A percentile compares a stretch with the other conserved stretches of the same genome.
phyloP scores from a whole-genome alignment of 2,329 filamentous ascomycete genomes.

The Tothia fuscella region DNA sequence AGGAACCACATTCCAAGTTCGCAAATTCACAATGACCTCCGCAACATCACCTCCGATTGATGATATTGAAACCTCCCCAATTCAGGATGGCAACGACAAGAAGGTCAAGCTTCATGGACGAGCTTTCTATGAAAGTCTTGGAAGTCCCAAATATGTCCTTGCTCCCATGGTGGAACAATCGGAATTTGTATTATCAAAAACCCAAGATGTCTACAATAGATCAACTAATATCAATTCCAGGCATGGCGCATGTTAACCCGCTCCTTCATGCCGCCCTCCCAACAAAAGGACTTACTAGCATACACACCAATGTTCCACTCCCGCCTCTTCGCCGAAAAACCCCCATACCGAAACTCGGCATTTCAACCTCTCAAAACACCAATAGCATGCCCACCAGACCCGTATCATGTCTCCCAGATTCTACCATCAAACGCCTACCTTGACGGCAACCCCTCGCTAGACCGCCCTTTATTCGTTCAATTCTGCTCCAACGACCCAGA shows the following conservation, averaged over 20 bases:
- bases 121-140: slow-evolving; percentile 90
- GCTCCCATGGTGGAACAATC: slow-evolving; percentile 98
- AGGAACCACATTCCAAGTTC: too few relatives aligned
- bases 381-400: slow-evolving; percentile 23
- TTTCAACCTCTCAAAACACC: slow-evolving; percentile 55
- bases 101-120: slow-evolving; percentile 78
- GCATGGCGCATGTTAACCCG: slow-evolving; percentile 95
- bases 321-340: slow-evolving; percentile 66
- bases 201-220: neutral
- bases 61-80: too few relatives aligned
- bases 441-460: slow-evolving; percentile 74
- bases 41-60: too few relatives aligned
- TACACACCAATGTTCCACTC: slow-evolving; percentile 98
- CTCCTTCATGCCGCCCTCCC: slow-evolving; percentile 64
- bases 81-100: too few relatives aligned
- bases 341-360: slow-evolving; percentile 64
- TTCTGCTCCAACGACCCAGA: slow-evolving; percentile 86
- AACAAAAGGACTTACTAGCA: slow-evolving; percentile 53
- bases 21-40: too few relatives aligned
- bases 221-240: slow-evolving; percentile 32
- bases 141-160: slow-evolving; percentile 78
- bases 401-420: slow-evolving; percentile 23
- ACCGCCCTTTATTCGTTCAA: slow-evolving; percentile 87
- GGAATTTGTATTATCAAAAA: slow-evolving; percentile 58
- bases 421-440: slow-evolving; percentile 41